A percentile compares a stretch with the other conserved stretches of the same genome.
Evolutionary conservation across 2,329 filamentous ascomycete species (phyloP).

Genomic region (Fusarium sp.): DNA sequence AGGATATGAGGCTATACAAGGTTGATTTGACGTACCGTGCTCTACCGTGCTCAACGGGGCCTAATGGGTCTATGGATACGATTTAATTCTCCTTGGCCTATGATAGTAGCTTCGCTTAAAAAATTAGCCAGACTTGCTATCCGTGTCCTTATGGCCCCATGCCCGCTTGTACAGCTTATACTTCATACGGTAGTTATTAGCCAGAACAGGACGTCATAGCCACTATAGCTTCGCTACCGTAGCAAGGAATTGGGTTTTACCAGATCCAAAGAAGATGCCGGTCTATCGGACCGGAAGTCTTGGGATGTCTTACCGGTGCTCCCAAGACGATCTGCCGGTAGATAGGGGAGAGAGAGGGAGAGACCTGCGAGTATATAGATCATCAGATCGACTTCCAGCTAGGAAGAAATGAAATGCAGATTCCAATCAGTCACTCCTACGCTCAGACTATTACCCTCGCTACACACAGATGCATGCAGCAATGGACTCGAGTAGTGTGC

Average conservation of each 20-base stretch:
- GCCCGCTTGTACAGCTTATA: not conserved
- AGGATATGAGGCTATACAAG: not conserved
- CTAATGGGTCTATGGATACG: not conserved
- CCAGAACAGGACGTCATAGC: not conserved
- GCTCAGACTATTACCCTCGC: not conserved
- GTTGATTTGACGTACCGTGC: not conserved
- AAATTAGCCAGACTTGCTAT: not conserved
- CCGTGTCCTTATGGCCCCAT: not conserved
- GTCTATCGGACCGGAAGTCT: not conserved
- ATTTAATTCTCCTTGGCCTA: not conserved
- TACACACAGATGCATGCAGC: not conserved
- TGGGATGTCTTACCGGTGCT: not conserved
- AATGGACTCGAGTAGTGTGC: conserved; percentile 4
- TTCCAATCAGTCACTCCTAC: not conserved
- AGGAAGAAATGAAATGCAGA: not conserved
- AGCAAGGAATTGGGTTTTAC: not conserved
- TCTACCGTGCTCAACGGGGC: not conserved
- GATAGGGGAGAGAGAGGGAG: not conserved
- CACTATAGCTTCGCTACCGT: not conserved
- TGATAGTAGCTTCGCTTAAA: not conserved
- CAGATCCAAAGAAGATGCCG: not conserved
- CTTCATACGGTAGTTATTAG: not conserved
- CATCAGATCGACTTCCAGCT: not conserved
- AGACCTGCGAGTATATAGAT: not conserved
- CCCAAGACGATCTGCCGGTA: not conserved